A percentile compares a stretch with the other conserved stretches of the same genome.
These are phyloP conservation scores for Musa acuminata DNA, from an alignment of 176 grass and related monocot genomes.

Conservation along the genomic window DNA sequence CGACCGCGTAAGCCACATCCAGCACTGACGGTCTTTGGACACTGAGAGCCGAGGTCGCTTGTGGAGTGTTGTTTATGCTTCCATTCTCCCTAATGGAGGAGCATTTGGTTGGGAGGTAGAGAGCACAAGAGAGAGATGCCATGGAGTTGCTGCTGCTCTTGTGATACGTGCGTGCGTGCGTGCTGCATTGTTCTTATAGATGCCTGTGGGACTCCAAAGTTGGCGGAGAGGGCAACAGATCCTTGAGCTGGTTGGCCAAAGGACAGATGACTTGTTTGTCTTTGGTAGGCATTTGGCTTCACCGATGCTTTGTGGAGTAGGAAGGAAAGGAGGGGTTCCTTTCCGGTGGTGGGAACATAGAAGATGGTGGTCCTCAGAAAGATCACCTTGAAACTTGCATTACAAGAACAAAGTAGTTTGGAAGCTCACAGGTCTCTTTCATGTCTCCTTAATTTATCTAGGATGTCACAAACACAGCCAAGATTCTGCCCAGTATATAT, in stretches of 20 bases:
- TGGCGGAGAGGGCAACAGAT: conserved; percentile 19
- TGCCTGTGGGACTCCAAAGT: background rate
- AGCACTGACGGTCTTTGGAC: conserved; percentile 24
- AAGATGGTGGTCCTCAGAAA: no score
- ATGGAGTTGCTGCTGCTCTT: background rate
- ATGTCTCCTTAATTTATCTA: no score
- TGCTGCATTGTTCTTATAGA: background rate
- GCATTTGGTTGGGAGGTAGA: conserved; percentile 16
- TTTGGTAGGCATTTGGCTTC: background rate
- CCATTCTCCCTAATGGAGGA: conserved; percentile 16
- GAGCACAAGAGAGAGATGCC: conserved; percentile 1
- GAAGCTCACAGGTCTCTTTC: no score
- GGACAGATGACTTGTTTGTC: conserved; percentile 21
- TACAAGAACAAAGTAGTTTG: no score
- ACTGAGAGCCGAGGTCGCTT: conserved; percentile 9
- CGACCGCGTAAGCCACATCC: conserved; percentile 26
- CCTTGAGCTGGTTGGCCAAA: background rate
- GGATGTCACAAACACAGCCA: no score
- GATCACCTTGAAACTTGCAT: no score
- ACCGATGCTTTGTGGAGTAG: no score
- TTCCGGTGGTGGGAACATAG: no score
- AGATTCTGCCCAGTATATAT: no score
- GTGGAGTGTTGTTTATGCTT: background rate
- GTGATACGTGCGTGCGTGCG: background rate
- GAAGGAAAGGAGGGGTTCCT: no score